A percentile compares a stretch with the other conserved stretches of the same genome.
Conservation (phyloP, 139 green algal genomes). For the Asterochloris erici region DNA sequence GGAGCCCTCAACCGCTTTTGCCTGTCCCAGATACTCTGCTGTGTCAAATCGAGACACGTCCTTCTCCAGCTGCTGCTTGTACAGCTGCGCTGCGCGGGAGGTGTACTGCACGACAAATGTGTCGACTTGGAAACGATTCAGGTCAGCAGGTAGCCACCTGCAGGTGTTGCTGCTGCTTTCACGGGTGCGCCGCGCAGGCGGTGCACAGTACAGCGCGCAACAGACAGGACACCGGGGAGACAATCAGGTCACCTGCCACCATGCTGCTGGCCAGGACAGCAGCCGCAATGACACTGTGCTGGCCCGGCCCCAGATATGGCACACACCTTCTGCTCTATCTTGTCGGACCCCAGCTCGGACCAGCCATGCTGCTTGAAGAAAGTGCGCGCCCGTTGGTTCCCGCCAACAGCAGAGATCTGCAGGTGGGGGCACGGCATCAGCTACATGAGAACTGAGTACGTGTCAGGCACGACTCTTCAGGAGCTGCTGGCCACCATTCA, state of each 20-base stretch:
- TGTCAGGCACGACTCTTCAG: neutral
- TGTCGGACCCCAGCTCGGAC: constrained; percentile 82
- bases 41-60: constrained; percentile 65
- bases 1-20: too few species aligned
- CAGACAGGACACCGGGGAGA: too few species aligned
- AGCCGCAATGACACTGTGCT: too few species aligned
- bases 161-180: too few species aligned
- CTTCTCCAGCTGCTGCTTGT: constrained; percentile 85
- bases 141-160: too few species aligned
- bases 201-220: too few species aligned
- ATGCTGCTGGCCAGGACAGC: too few species aligned
- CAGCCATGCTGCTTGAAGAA: constrained; percentile 99
- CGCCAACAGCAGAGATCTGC: constrained; percentile 81
- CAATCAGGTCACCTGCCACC: too few species aligned
- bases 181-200: too few species aligned
- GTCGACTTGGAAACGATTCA: too few species aligned
- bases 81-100: constrained; percentile 86
- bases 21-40: neutral
- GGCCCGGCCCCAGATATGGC: too few species aligned
- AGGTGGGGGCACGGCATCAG: neutral
- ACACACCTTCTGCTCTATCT: constrained; percentile 90
- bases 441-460: neutral
- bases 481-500: too few species aligned
- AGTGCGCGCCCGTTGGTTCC: constrained; percentile 81
- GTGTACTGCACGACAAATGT: constrained; percentile 73